A percentile compares a stretch with the other conserved stretches of the same genome.
Conservation (phyloP, 371 early-diverging fungal species). For the Apophysomyces sp. region DNA sequence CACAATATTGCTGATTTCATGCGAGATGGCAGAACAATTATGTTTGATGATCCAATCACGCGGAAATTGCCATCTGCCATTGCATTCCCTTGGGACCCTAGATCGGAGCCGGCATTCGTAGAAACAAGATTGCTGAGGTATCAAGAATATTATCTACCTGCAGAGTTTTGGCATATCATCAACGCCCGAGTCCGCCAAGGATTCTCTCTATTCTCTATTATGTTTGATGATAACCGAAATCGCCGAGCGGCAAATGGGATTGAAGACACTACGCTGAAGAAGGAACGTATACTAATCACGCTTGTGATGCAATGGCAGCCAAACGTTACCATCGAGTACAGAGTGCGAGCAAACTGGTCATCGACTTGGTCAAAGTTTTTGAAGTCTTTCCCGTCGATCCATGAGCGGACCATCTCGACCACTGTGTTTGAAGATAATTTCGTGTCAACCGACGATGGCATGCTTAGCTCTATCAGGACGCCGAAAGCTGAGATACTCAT, state of each 20-base stretch:
- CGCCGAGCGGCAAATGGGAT: slow-evolving; percentile 1
- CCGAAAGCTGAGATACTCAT: slow-evolving; percentile 37
- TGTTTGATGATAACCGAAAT: slow-evolving; percentile 25
- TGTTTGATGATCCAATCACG: slow-evolving; percentile 22
- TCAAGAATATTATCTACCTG: slow-evolving; percentile 70
- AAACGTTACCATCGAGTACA: slow-evolving; percentile 85
- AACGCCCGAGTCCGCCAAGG: slow-evolving; percentile 82
- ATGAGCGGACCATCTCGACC: slow-evolving; percentile 3
- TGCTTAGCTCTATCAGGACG: slow-evolving; percentile 22
- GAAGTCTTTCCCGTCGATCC: slow-evolving; percentile 4
- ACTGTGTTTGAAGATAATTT: slow-evolving; percentile 10
- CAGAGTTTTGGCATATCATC: slow-evolving; percentile 67
- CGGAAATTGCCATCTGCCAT: slow-evolving; percentile 22
- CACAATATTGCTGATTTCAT: slow-evolving; percentile 7
- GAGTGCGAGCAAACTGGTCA: slow-evolving; percentile 49
- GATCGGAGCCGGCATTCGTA: slow-evolving; percentile 68
- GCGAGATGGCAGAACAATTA: slow-evolving; percentile 17
- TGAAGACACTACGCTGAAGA: slow-evolving; percentile 9
- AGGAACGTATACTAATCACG: slow-evolving; percentile 59
- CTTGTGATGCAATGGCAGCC: slow-evolving; percentile 82
- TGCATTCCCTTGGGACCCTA: slow-evolving; percentile 82
- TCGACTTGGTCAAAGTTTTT: slow-evolving; percentile 19
- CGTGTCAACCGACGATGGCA: slow-evolving; percentile 8
- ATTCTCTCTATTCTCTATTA: slow-evolving; percentile 66
- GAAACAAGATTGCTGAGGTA: slow-evolving; percentile 76